Evolutionary conservation across 768 basidiomycete species (phyloP).

Genomic region (Amanita rimosa): DNA sequence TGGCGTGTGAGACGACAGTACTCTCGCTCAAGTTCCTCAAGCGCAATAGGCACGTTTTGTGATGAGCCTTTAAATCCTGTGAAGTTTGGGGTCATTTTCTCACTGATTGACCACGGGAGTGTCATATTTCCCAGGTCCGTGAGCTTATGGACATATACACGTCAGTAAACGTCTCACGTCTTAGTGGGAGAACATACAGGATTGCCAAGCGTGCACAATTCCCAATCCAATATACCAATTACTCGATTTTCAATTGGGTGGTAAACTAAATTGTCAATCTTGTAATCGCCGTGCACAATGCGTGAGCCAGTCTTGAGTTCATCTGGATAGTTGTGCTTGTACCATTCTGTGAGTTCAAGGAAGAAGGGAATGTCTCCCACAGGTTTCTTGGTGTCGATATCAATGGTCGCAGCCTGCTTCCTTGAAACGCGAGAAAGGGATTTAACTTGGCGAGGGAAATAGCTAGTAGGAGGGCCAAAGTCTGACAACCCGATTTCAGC

Average conservation of each 20-base stretch:
- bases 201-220: constrained; percentile 89
- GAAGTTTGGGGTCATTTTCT: constrained; percentile 22
- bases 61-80: constrained; percentile 54
- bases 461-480: constrained; percentile 67
- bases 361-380: constrained; percentile 70
- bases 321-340: constrained; percentile 60
- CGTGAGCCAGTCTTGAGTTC: constrained; percentile 64
- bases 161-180: not conserved
- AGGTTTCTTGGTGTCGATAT: constrained; percentile 47
- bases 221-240: constrained; percentile 96
- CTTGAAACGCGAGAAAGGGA: constrained; percentile 73
- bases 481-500: constrained; percentile 50
- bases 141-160: constrained; percentile 29
- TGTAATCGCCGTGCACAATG: constrained; percentile 98
- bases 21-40: constrained; percentile 72
- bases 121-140: constrained; percentile 89
- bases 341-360: constrained; percentile 68
- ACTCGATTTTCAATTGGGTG: constrained; percentile 87
- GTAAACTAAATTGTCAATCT: constrained; percentile 95
- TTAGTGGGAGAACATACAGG: constrained; percentile 41
- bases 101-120: constrained; percentile 65
- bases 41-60: constrained; percentile 44
- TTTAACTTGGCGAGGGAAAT: constrained; percentile 91
- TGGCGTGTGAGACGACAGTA: constrained; percentile 59
- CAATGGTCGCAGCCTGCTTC: constrained; percentile 61